A percentile compares a stretch with the other conserved stretches of the same genome.
phyloP scores from a whole-genome alignment of 768 basidiomycete species.

The Thelephora ganbajun region DNA sequence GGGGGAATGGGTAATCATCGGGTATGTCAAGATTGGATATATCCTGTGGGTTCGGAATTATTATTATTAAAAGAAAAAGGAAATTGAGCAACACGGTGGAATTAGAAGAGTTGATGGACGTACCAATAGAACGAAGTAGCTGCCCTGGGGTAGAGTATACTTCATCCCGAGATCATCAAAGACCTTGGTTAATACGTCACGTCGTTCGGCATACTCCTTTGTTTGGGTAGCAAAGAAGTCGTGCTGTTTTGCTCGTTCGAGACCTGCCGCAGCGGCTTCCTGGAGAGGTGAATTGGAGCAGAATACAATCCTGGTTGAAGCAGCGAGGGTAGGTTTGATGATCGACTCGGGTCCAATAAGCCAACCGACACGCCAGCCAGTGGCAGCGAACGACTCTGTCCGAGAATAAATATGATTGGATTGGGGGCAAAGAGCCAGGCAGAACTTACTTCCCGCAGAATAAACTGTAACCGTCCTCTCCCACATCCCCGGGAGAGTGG shows the following conservation, averaged over 20 bases:
- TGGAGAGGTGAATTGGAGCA: conserved; percentile 91
- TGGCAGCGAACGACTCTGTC: conserved; percentile 88
- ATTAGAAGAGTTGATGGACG: conserved; percentile 11
- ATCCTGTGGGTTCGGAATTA: conserved; percentile 42
- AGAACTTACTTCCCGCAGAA: conserved; percentile 74
- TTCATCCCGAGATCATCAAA: conserved; percentile 75
- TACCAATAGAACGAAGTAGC: conserved; percentile 82
- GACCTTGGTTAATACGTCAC: conserved; percentile 56
- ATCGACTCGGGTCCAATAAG: conserved; percentile 77
- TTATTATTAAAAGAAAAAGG: too few species aligned
- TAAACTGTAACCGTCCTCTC: conserved; percentile 92
- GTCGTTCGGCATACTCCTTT: conserved; percentile 67
- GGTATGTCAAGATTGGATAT: conserved; percentile 70
- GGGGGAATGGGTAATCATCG: conserved; percentile 72
- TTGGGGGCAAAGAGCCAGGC: neutral
- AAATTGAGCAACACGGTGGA: neutral
- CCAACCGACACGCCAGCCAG: conserved; percentile 98
- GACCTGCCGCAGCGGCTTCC: conserved; percentile 82
- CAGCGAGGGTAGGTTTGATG: conserved; percentile 77
- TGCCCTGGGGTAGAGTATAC: conserved; percentile 82
- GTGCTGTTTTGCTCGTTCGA: conserved; percentile 63
- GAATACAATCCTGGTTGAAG: conserved; percentile 88
- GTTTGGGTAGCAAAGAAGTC: conserved; percentile 69
- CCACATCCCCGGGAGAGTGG: conserved; percentile 96
- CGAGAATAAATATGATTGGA: neutral